Base-by-base conservation (phyloP, 2,329 filamentous ascomycete genomes). In the Trichoderma koningii region DNA sequence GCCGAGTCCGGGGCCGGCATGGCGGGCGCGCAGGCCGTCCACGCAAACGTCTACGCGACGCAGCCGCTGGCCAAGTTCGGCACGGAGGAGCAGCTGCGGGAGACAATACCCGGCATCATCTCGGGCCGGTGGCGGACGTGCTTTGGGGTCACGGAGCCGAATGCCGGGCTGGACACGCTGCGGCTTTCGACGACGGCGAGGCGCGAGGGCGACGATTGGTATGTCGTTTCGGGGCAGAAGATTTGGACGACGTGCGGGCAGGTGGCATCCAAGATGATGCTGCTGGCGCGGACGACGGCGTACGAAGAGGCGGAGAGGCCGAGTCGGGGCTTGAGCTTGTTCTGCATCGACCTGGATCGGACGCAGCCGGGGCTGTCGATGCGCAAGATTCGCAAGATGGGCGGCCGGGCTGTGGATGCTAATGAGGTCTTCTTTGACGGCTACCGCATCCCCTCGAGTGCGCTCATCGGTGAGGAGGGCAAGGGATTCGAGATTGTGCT, bases 181-280 rank as follows among this genome's bases (percentile, higher is more conserved):
- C 85, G 87, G 48, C 79, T 96, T 3, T 82, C 81, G 45, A 94
- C 91, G 0, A 77, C 78, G 6, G 91, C 91, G 0, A 82, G 76
- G 69, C 71, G 75, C 44, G 63, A 67, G 3, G 84, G 86, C 21
- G 85, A 84, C 15, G 82, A 80, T 3, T 2, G 21, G 4, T 96
- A 93, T 73, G 80, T 78, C 1, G 82, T 96, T 12, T 85, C 85
- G 0, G 91, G 92, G 0, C 90, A 94, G 73, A 96, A 96, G 78
- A 93, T 94, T 63, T 96, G 92, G 92, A 96, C 95, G 63, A 91
- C 91, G 0, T 93, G 87, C 61, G 92, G 92, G 0, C 91, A 96
- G 73, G 89, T 94, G 0, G 91, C 92, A 0, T 83, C 83, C 4
- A 91, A 92, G 71, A 96, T 96, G 91, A 88, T 96, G 4, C 81